These are phyloP conservation scores for Cytospora schulzeri DNA, from an alignment of 2,329 filamentous ascomycete species.

Conservation along the genomic window DNA sequence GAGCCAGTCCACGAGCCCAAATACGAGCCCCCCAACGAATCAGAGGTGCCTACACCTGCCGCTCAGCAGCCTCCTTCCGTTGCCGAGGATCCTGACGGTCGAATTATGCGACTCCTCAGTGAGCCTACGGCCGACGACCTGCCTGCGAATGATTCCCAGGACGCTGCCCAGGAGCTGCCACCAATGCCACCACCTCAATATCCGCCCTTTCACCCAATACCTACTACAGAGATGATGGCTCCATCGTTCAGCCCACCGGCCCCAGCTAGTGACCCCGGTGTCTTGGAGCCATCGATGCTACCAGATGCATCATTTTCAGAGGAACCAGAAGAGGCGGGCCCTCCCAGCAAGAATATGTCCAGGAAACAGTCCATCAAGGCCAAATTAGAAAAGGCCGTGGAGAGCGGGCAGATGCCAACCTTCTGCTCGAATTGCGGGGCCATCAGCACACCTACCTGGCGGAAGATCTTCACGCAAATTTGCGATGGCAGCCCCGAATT, in stretches of 20 bases:
- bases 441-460: constrained; percentile 95
- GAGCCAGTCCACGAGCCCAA: neutral
- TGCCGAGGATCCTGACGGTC: constrained; percentile 12
- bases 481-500: constrained; percentile 69
- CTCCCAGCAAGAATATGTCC: constrained; percentile 64
- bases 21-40: neutral
- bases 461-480: constrained; percentile 84
- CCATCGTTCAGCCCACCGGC: constrained; percentile 37
- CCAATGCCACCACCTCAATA: constrained; percentile 24
- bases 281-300: constrained; percentile 34
- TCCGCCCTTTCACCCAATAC: constrained; percentile 29
- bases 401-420: constrained; percentile 80
- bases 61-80: constrained; percentile 5
- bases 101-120: constrained; percentile 22
- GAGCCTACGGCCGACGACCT: constrained; percentile 14
- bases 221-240: constrained; percentile 30
- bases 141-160: neutral
- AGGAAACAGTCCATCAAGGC: constrained; percentile 65
- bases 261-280: constrained; percentile 52
- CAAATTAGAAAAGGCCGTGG: constrained; percentile 64
- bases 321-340: constrained; percentile 42
- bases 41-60: constrained; percentile 6
- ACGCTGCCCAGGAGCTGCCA: constrained; percentile 9
- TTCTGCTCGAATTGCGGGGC: constrained; percentile 93
- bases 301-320: constrained; percentile 42